Conservation (phyloP, 1,139 yeast genomes). For the Suhomyces coccinellae region DNA sequence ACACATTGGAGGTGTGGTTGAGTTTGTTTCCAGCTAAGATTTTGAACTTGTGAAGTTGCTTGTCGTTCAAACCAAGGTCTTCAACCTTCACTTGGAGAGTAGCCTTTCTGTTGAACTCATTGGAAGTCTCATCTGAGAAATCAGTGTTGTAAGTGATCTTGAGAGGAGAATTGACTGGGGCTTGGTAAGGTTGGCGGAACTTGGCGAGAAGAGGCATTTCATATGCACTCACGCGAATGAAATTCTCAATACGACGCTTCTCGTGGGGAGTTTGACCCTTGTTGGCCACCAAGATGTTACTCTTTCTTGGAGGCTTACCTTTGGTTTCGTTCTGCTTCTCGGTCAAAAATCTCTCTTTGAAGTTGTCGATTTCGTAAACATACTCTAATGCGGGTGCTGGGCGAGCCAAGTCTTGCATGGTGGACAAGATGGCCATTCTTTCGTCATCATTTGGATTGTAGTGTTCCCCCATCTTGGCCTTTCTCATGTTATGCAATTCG, state of each 20-base stretch:
- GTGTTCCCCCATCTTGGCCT: constrained; percentile 53
- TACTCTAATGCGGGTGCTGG: constrained; percentile 42
- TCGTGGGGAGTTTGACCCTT: constrained; percentile 42
- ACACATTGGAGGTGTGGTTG: constrained; percentile 56
- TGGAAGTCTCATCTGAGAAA: constrained; percentile 62
- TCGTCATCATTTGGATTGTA: constrained; percentile 56
- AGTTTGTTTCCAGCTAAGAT: constrained; percentile 79
- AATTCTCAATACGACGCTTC: constrained; percentile 41
- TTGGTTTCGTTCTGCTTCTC: constrained; percentile 41
- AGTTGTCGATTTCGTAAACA: constrained; percentile 47
- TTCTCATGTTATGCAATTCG: constrained; percentile 60
- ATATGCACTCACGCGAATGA: constrained; percentile 82
- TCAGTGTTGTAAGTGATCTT: constrained; percentile 71
- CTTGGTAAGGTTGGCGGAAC: constrained; percentile 61
- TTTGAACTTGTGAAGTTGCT: constrained; percentile 71
- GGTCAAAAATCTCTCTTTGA: constrained; percentile 47
- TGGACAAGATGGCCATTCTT: constrained; percentile 48
- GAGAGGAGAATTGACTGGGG: constrained; percentile 52
- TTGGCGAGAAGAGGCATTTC: constrained; percentile 85
- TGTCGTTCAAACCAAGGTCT: constrained; percentile 52
- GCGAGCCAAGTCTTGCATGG: constrained; percentile 34
- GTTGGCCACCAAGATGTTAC: constrained; percentile 41
- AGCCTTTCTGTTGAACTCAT: constrained; percentile 72
- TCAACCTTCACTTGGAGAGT: constrained; percentile 54
- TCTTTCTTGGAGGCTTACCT: constrained; percentile 43